Base-by-base conservation (phyloP, 78 protist species). In the Dictyostelium intermedium region DNA sequence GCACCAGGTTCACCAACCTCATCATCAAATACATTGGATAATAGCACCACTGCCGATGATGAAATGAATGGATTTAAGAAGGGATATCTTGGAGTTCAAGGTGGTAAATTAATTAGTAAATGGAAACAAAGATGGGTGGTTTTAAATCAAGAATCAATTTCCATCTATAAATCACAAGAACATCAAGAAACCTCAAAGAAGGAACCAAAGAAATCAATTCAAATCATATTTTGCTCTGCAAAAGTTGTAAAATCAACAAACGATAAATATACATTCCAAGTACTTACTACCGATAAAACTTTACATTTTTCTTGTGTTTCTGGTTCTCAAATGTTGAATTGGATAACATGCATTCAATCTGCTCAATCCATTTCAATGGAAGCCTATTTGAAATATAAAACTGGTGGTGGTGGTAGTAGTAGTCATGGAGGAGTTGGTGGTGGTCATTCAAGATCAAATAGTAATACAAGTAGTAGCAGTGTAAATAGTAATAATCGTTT, bases 41-140 rank as follows among this genome's bases (percentile, higher is more conserved):
- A 20, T 56, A 56, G 27, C n/a, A n/a, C n/a, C n/a, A n/a, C n/a
- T 56, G 76, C 30, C 16, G 94, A 89, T 18, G 87, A 81, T 16
- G 94, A 89, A 23, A 69, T 70, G 37, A 69, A 47, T 47, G 87
- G 94, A 10, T 25, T 35, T 8, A 89, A 89, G 72, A 60, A 69
- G 18, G 94, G 94, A 8, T 50, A 10, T 32, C 35, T 89, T 16
- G 53, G 37, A 30, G 94, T 89, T n/a, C 92, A 50, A 81, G 70
- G 87, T 83, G 94, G 94, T 34, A 89, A 89, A 70, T 35, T 80
- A 23, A 66, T 89, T 37, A 39, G 60, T 25, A 91, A 91, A 34
- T 91, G 95, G 95, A 91, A 91, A 69, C 37, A 47, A 13, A 27
- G 95, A 37, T 91, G 95, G 95, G 91, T 91, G 11, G 95, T 91